Percentiles rank a stretch among this genome's conserved stretches.
Conservation (phyloP, 495 filamentous ascomycete species). For the Mytilinidion resinicola region DNA sequence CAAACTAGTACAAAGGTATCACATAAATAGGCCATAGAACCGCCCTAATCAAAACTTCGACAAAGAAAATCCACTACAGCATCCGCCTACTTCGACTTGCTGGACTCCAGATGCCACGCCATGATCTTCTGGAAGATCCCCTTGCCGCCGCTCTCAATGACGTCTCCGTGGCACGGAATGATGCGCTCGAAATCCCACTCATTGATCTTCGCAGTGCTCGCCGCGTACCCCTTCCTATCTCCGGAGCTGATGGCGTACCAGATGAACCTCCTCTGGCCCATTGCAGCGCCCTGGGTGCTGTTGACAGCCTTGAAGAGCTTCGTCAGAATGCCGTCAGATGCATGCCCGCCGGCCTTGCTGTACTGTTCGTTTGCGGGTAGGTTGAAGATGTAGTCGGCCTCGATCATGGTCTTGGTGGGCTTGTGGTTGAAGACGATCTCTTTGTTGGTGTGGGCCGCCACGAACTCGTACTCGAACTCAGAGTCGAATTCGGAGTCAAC, state of each 20-base stretch:
- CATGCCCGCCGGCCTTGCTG: slow-evolving; percentile 50
- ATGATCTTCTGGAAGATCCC: slow-evolving; percentile 74
- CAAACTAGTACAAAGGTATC: no score
- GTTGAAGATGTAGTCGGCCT: slow-evolving; percentile 91
- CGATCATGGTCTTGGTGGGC: slow-evolving; percentile 73
- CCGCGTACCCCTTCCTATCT: slow-evolving; percentile 62
- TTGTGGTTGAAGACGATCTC: slow-evolving; percentile 84
- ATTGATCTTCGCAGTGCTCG: slow-evolving; percentile 60
- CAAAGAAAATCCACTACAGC: no score
- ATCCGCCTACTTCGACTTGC: slow-evolving; percentile 30
- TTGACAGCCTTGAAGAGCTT: slow-evolving; percentile 56
- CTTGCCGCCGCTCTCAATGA: slow-evolving; percentile 70
- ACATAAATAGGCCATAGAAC: no score
- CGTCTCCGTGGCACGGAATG: slow-evolving; percentile 91
- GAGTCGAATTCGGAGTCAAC: slow-evolving; percentile 73
- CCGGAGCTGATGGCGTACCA: slow-evolving; percentile 67
- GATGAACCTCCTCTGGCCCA: slow-evolving; percentile 69
- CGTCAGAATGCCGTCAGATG: slow-evolving; percentile 54
- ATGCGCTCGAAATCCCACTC: slow-evolving; percentile 82
- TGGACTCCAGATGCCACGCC: slow-evolving; percentile 69
- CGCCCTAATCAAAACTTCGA: no score
- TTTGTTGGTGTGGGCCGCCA: slow-evolving; percentile 71
- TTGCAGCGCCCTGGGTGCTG: slow-evolving; percentile 56
- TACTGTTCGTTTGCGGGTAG: slow-evolving; percentile 85
- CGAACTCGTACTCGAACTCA: slow-evolving; percentile 83